These are phyloP conservation scores for Emiliania huxleyi DNA, from an alignment of 78 protist genomes.

Conservation along the genomic window DNA sequence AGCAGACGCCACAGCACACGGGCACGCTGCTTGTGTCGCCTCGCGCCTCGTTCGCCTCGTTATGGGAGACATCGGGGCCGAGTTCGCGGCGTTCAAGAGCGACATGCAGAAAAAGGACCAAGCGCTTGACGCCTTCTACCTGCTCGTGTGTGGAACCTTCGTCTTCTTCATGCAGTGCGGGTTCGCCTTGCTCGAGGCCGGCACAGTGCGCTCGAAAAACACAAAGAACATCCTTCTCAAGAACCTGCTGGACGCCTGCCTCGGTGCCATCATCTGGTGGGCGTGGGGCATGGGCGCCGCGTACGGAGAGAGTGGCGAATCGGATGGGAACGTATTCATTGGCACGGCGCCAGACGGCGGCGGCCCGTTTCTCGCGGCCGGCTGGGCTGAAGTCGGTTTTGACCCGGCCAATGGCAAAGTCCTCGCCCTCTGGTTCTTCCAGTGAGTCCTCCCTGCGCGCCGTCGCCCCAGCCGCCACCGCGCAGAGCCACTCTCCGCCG, in stretches of 20 bases:
- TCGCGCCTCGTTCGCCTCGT: background rate
- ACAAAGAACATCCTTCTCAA: slow-evolving; percentile 31
- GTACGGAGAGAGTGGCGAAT: slow-evolving; percentile 39
- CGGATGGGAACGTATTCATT: background rate
- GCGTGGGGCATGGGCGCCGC: slow-evolving; percentile 62
- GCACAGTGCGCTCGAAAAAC: background rate
- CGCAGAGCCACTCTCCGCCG: too few species aligned
- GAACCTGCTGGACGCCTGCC: slow-evolving; percentile 15
- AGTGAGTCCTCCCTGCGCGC: too few species aligned
- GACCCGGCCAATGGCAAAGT: background rate
- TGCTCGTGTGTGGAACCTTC: too few species aligned
- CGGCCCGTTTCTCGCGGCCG: background rate
- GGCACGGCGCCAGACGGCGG: background rate
- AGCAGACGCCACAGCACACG: too few species aligned
- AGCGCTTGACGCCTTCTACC: too few species aligned
- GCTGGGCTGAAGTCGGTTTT: background rate
- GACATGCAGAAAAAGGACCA: too few species aligned
- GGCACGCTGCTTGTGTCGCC: too few species aligned
- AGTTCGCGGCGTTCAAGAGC: background rate
- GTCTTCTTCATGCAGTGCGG: slow-evolving; percentile 18
- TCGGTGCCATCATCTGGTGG: slow-evolving; percentile 22
- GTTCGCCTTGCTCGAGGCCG: slow-evolving; percentile 18
- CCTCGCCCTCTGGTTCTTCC: slow-evolving; percentile 19
- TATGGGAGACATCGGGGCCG: background rate
- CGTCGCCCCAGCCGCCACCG: too few species aligned